These are phyloP conservation scores for Fusarium stilboides DNA, from an alignment of 2,329 filamentous ascomycete genomes.

Conservation along the genomic window DNA sequence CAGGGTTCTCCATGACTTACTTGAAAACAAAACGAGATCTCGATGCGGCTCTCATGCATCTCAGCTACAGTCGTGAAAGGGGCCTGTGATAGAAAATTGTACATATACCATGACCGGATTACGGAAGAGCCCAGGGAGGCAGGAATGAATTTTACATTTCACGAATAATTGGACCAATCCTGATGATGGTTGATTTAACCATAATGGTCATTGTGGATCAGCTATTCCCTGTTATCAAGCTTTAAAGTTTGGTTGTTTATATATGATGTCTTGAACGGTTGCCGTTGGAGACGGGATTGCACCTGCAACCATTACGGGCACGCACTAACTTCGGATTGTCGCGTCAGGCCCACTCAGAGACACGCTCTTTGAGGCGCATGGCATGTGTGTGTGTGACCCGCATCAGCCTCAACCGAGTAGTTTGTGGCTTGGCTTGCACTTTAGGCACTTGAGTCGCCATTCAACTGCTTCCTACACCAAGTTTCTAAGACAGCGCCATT, in stretches of 20 bases:
- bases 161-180: conserved; percentile 15
- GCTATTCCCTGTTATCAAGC: background rate
- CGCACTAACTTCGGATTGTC: conserved; percentile 20
- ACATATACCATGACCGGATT: conserved; percentile 59
- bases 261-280: conserved; percentile 30
- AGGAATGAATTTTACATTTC: conserved; percentile 52
- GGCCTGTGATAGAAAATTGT: conserved; percentile 57
- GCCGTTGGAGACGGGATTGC: conserved; percentile 37
- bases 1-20: conserved; percentile 39
- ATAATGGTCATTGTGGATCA: background rate
- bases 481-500: conserved; percentile 8
- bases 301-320: conserved; percentile 16
- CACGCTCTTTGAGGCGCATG: conserved; percentile 27
- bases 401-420: conserved; percentile 21
- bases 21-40: conserved; percentile 35
- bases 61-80: conserved; percentile 45
- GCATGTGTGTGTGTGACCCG: conserved; percentile 32
- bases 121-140: conserved; percentile 50
- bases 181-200: conserved; percentile 3
- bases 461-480: conserved; percentile 21
- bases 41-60: conserved; percentile 38
- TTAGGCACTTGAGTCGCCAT: conserved; percentile 24
- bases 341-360: conserved; percentile 24
- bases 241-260: conserved; percentile 13
- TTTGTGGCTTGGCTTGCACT: conserved; percentile 28